Percentiles rank a stretch among this genome's conserved stretches.
phyloP scores from a whole-genome alignment of 2,329 filamentous ascomycete species.

The Cercospora janseana region DNA sequence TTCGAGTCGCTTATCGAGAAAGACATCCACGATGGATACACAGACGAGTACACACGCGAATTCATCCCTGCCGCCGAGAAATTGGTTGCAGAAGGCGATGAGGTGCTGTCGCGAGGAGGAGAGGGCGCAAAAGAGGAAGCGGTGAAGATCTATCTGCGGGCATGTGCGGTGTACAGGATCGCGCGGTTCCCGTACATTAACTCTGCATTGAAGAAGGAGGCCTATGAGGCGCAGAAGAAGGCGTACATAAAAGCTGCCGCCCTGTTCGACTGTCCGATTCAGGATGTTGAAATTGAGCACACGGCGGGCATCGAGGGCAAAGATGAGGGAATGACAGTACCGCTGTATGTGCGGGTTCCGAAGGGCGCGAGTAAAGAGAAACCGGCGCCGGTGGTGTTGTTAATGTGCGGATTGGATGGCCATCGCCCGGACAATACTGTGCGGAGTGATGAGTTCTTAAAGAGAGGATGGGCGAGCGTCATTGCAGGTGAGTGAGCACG shows the following conservation, averaged over 20 bases:
- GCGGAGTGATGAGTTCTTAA: conserved; percentile 60
- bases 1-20: conserved; percentile 40
- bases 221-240: conserved; percentile 40
- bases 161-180: conserved; percentile 40
- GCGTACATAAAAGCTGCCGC: conserved; percentile 39
- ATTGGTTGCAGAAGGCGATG: conserved; percentile 36
- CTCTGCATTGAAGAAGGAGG: conserved; percentile 35
- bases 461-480: conserved; percentile 62
- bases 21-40: conserved; percentile 41
- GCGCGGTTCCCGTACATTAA: conserved; percentile 42
- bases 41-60: conserved; percentile 38
- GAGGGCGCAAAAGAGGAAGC: conserved; percentile 31
- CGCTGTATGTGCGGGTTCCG: conserved; percentile 43
- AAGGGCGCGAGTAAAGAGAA: conserved; percentile 32
- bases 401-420: conserved; percentile 63
- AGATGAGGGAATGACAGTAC: conserved; percentile 40
- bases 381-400: conserved; percentile 51
- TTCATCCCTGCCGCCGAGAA: conserved; percentile 38
- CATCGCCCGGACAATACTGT: conserved; percentile 62
- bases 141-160: conserved; percentile 38
- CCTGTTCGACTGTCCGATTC: conserved; percentile 39
- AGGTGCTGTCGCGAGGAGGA: conserved; percentile 25
- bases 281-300: conserved; percentile 43
- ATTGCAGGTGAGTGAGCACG: conserved; percentile 53
- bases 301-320: conserved; percentile 34